phyloP scores from a whole-genome alignment of 495 filamentous ascomycete species.

The Hypoxylon trugodes region DNA sequence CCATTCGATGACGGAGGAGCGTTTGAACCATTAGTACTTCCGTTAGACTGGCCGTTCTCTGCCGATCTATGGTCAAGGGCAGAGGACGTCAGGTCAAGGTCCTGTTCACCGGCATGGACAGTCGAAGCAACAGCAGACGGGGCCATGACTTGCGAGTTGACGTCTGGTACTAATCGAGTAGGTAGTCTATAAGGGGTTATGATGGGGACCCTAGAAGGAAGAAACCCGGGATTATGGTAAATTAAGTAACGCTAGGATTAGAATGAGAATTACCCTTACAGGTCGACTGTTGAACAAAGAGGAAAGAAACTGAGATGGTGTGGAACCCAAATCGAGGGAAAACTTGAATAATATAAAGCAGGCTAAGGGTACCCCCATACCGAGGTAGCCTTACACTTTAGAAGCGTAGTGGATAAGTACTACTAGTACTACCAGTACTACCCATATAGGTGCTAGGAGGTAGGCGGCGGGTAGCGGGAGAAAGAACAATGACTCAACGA shows the following conservation, averaged over 20 bases:
- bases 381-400: too few relatives aligned
- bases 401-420: slow-evolving; percentile 21
- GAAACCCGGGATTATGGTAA: neutral
- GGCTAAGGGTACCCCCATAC: too few relatives aligned
- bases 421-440: too few relatives aligned
- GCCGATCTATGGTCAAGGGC: slow-evolving; percentile 53
- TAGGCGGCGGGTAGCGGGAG: too few relatives aligned
- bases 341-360: slow-evolving; percentile 37
- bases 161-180: neutral
- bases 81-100: slow-evolving; percentile 52
- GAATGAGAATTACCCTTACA: neutral
- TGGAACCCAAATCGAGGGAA: slow-evolving; percentile 6
- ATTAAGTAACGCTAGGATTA: neutral
- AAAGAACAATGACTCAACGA: slow-evolving; percentile 44
- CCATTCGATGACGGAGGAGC: slow-evolving; percentile 33
- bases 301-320: slow-evolving; percentile 5
- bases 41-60: slow-evolving; percentile 40
- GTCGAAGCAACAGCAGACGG: slow-evolving; percentile 36
- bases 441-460: too few relatives aligned
- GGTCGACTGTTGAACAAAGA: slow-evolving; percentile 10
- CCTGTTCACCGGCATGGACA: slow-evolving; percentile 43
- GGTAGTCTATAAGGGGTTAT: neutral
- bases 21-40: slow-evolving; percentile 19
- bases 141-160: slow-evolving; percentile 41
- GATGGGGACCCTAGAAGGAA: neutral